Conservation (phyloP, 345 rosid genomes). For the Rhodamnia argentea region DNA sequence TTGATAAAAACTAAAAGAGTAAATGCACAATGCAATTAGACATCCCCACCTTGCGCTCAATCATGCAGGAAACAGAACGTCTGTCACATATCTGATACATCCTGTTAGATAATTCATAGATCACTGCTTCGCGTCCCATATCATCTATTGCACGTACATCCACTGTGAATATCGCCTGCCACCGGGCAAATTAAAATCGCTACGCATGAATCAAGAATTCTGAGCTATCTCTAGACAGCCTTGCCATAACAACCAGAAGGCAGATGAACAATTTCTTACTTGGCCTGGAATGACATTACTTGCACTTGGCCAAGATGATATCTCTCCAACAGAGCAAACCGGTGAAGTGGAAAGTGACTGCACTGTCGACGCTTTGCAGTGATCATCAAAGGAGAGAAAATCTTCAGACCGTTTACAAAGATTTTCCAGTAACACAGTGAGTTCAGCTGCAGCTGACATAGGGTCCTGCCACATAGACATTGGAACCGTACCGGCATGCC, state of each 20-base stretch:
- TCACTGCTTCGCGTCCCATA: conserved; percentile 75
- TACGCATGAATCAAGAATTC: background rate
- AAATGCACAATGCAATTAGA: background rate
- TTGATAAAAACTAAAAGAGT: background rate
- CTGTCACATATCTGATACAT: conserved; percentile 69
- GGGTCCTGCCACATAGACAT: conserved; percentile 96
- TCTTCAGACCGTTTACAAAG: conserved; percentile 64
- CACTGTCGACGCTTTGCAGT: conserved; percentile 34
- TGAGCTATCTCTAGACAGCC: background rate
- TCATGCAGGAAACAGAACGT: conserved; percentile 71
- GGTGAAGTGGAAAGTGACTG: conserved; percentile 70
- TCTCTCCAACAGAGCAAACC: conserved; percentile 96
- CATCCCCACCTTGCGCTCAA: conserved; percentile 70
- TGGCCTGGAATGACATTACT: conserved; percentile 98
- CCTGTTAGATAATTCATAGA: conserved; percentile 65
- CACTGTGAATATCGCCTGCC: conserved; percentile 82
- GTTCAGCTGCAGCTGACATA: conserved; percentile 87
- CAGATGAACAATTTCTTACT: conserved; percentile 32
- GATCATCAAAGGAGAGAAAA: conserved; percentile 41
- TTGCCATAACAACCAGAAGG: background rate
- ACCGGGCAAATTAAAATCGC: background rate
- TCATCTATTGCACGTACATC: conserved; percentile 91
- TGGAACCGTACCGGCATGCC: conserved; percentile 98
- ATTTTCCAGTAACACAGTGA: conserved; percentile 67
- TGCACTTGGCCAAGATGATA: conserved; percentile 95